These are phyloP conservation scores for Aegilops speltoides DNA, from an alignment of 176 grass and related monocot species.

Conservation along the genomic window DNA sequence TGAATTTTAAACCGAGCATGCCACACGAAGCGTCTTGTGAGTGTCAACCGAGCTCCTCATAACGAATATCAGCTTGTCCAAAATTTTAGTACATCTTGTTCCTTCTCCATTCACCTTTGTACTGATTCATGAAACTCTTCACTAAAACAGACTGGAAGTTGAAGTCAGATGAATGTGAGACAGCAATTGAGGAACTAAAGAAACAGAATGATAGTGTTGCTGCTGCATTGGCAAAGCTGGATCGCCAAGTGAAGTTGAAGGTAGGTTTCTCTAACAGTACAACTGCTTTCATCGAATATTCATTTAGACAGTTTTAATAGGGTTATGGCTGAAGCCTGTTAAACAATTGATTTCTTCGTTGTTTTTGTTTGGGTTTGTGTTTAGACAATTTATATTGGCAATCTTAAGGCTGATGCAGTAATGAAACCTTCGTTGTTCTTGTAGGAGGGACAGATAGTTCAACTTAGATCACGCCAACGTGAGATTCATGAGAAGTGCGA, in stretches of 20 bases:
- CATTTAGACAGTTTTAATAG: neutral
- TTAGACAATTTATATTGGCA: neutral
- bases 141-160: constrained; percentile 75
- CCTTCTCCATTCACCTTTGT: constrained; percentile 19
- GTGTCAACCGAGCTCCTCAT: neutral
- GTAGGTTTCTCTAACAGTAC: constrained; percentile 43
- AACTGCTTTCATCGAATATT: neutral
- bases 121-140: constrained; percentile 26
- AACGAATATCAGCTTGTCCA: neutral
- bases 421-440: constrained; percentile 34
- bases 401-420: constrained; percentile 4
- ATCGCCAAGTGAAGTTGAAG: constrained; percentile 81
- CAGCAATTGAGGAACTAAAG: constrained; percentile 71
- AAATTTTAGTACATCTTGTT: constrained; percentile 10
- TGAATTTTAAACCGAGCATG: neutral
- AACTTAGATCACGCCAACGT: constrained; percentile 56
- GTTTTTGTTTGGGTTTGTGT: constrained; percentile 25
- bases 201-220: constrained; percentile 69
- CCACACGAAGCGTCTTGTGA: neutral
- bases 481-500: constrained; percentile 89
- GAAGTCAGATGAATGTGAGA: constrained; percentile 93
- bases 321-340: constrained; percentile 16
- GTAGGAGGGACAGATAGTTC: constrained; percentile 69
- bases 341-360: constrained; percentile 17
- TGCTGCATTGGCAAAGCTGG: constrained; percentile 62